Conservation (phyloP, 495 filamentous ascomycete species). For the Halenospora varia region DNA sequence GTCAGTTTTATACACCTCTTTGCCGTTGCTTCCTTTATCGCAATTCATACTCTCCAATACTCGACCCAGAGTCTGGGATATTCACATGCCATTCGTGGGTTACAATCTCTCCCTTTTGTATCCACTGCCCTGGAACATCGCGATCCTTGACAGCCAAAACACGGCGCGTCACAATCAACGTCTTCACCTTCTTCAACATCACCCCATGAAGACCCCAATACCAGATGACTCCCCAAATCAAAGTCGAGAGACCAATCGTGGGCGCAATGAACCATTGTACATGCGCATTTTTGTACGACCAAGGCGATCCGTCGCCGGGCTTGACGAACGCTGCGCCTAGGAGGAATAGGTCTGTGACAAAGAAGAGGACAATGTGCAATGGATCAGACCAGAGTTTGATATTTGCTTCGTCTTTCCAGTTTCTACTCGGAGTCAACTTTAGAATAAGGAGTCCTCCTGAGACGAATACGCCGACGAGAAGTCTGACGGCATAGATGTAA, state of each 20-base stretch:
- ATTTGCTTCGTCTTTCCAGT: constrained; percentile 4
- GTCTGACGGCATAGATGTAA: constrained; percentile 10
- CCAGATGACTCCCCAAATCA: constrained; percentile 8
- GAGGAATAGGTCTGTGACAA: constrained; percentile 1
- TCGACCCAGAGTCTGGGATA: not conserved
- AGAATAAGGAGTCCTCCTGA: constrained; percentile 17
- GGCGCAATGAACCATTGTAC: constrained; percentile 3
- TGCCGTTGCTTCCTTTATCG: no score
- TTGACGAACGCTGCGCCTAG: constrained; percentile 1
- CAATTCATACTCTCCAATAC: no score
- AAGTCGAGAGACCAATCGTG: not conserved
- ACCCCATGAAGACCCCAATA: constrained; percentile 2
- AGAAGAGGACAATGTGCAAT: constrained; percentile 1
- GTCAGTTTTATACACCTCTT: no score
- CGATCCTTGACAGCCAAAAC: constrained; percentile 1
- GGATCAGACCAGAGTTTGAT: constrained; percentile 8
- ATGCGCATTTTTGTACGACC: not conserved
- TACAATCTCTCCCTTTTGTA: constrained; percentile 11
- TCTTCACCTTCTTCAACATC: not conserved
- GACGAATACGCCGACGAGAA: constrained; percentile 17
- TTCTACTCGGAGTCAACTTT: constrained; percentile 1
- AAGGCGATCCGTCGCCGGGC: constrained; percentile 1
- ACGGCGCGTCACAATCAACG: constrained; percentile 1
- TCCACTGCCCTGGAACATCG: not conserved
- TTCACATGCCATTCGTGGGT: constrained; percentile 8